Conservation (phyloP, 129 eudicot genomes). For the Sambucus nigra region DNA sequence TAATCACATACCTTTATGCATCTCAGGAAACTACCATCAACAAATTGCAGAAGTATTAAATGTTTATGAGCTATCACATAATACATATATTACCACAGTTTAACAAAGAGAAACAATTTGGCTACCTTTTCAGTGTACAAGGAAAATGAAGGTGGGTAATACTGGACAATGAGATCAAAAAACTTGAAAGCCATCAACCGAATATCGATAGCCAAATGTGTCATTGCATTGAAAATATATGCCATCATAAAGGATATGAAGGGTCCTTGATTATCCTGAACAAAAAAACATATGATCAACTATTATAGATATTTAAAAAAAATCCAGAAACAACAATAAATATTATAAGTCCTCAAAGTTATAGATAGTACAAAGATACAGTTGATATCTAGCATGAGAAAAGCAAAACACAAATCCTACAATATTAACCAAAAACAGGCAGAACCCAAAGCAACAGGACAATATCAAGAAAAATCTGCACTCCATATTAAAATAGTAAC, state of each 20-base stretch:
- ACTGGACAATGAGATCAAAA: constrained; percentile 69
- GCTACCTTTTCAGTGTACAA: constrained; percentile 82
- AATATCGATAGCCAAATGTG: constrained; percentile 70
- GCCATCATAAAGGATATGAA: constrained; percentile 75
- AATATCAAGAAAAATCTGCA: too few relatives aligned
- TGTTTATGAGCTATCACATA: neutral
- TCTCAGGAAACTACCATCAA: neutral
- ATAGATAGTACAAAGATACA: too few relatives aligned
- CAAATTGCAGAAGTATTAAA: neutral
- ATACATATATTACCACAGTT: too few relatives aligned
- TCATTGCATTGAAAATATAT: constrained; percentile 87
- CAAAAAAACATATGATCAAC: constrained; percentile 15
- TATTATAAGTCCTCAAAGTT: too few relatives aligned
- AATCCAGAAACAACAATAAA: neutral
- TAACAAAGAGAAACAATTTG: neutral
- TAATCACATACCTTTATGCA: neutral
- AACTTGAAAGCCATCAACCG: constrained; percentile 92
- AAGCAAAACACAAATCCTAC: too few relatives aligned
- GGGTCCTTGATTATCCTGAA: constrained; percentile 86
- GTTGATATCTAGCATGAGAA: too few relatives aligned
- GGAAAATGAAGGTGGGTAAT: constrained; percentile 62
- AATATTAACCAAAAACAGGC: too few relatives aligned
- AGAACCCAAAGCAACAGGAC: too few relatives aligned
- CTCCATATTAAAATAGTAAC: too few relatives aligned
- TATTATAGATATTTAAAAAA: too few relatives aligned